A percentile compares a stretch with the other conserved stretches of the same genome.
These are phyloP conservation scores for Nyctanthes arbortristis DNA, from an alignment of 257 asterid genomes.

Conservation along the genomic window DNA sequence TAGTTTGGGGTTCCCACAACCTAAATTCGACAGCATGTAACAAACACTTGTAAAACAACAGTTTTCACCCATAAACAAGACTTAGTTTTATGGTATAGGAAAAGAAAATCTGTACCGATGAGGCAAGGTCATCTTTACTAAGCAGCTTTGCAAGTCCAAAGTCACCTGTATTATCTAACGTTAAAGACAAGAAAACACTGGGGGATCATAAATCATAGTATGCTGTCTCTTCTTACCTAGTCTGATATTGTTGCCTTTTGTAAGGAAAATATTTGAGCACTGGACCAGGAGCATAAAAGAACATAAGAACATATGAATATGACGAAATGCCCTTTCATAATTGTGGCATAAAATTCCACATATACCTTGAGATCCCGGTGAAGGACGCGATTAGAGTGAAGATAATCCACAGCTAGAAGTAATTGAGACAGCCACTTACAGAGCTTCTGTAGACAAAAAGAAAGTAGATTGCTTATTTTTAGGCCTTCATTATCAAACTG, in stretches of 20 bases:
- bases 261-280: slow-evolving; percentile 94
- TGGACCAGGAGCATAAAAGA: slow-evolving; percentile 25
- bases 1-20: slow-evolving; percentile 94
- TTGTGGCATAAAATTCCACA: not conserved
- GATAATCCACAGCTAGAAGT: slow-evolving; percentile 85
- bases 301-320: slow-evolving; percentile 2
- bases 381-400: slow-evolving; percentile 79
- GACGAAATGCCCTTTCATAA: not conserved
- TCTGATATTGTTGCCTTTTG: slow-evolving; percentile 67
- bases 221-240: slow-evolving; percentile 55
- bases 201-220: not conserved
- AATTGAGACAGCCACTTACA: slow-evolving; percentile 92
- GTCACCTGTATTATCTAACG: slow-evolving; percentile 58
- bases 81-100: slow-evolving; percentile 2
- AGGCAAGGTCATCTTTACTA: slow-evolving; percentile 68
- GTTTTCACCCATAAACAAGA: not conserved
- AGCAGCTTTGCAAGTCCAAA: slow-evolving; percentile 93
- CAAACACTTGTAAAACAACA: not conserved
- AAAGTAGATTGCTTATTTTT: slow-evolving; percentile 14
- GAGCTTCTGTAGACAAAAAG: slow-evolving; percentile 53
- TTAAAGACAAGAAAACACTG: slow-evolving; percentile 24
- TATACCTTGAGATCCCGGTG: slow-evolving; percentile 90
- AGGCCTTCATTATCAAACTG: not conserved
- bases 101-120: slow-evolving; percentile 55
- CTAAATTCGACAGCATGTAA: slow-evolving; percentile 30